Evolutionary conservation across 208 protist genomes (phyloP), one percentile per base, ranked within the genome.

Genomic region (Naegleria lovaniensis): DNA sequence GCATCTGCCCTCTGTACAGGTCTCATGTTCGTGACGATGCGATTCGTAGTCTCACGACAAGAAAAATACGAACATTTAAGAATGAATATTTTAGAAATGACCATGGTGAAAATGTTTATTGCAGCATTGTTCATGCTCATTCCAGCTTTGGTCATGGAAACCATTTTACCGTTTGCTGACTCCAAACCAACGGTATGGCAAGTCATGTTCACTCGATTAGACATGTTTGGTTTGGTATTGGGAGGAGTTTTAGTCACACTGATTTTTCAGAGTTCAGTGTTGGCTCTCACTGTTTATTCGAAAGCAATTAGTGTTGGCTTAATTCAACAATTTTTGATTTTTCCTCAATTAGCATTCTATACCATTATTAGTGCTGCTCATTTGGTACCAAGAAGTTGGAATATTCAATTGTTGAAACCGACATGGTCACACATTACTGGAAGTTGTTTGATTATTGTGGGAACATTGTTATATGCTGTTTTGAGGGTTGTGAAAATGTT

Each of bases 161-260:
- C 85, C 0, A 39, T 89, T 39, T 9, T 87, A 33, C 67, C 67
- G 1, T 29, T 36, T 79, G 67, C 67, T 4, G 39, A 87, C 4
- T 5, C 11, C 6, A 13, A 15, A 87, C 16, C 6, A 40, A 58
- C 16, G 11, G 85, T 88, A 7, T 89, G 43, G 43, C 16, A 39
- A 11, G 19, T 19, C 13, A 67, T 89, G 25, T 38, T 38, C 39
- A 11, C 22, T 41, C 4, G 59, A 41, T 67, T 16, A 22, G 16
- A 33, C 0, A 67, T 89, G 48, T 38, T 40, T 41, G 25, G 55
- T 5, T 9, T 89, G 5, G 36, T 67, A 29, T 25, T 89, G 5
- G 85, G n/a, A 36, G 85, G 85, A 51, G 85, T 67, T 5, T 89
- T 89, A 25, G 25, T 89, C 6, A 89, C 85, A 5, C 39, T 89